phyloP scores from a whole-genome alignment of 129 eudicot species.

The Helianthus tuberosus region DNA sequence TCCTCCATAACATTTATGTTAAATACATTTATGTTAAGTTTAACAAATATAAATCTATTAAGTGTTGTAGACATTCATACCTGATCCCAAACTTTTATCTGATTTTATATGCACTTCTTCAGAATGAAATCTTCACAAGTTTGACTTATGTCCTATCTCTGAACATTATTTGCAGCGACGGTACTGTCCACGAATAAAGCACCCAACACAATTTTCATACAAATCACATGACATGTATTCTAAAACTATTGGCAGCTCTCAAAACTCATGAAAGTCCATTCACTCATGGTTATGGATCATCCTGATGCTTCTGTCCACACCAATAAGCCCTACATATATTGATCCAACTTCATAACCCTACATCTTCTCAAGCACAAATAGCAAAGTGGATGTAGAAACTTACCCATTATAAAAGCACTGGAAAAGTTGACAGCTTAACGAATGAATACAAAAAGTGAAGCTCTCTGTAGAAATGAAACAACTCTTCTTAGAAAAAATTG shows the following conservation, averaged over 20 bases:
- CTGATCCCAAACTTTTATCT: too few species aligned
- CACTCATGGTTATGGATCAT: slow-evolving; percentile 84
- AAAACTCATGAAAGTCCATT: slow-evolving; percentile 86
- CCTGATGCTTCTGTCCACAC: slow-evolving; percentile 63
- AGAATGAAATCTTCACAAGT: too few species aligned
- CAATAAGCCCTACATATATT: slow-evolving; percentile 73
- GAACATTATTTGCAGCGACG: too few species aligned
- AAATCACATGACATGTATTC: not conserved
- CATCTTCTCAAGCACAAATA: slow-evolving; percentile 2
- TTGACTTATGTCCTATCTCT: too few species aligned
- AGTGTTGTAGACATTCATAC: too few species aligned
- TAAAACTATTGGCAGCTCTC: slow-evolving; percentile 54
- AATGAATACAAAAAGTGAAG: slow-evolving; percentile 82
- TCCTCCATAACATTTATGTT: too few species aligned
- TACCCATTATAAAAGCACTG: slow-evolving; percentile 95
- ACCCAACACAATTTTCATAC: too few species aligned
- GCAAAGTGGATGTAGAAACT: slow-evolving; percentile 1
- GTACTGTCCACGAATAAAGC: too few species aligned
- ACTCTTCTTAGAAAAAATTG: slow-evolving; percentile 73
- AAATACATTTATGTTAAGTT: too few species aligned
- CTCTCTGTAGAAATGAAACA: slow-evolving; percentile 59
- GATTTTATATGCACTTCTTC: too few species aligned
- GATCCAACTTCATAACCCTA: not conserved
- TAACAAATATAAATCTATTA: too few species aligned
- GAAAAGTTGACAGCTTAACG: slow-evolving; percentile 87